A percentile compares a stretch with the other conserved stretches of the same genome.
Evolutionary conservation across 1,284 basidiomycete genomes (phyloP).

Genomic region (Cryptococcus amylolentus): DNA sequence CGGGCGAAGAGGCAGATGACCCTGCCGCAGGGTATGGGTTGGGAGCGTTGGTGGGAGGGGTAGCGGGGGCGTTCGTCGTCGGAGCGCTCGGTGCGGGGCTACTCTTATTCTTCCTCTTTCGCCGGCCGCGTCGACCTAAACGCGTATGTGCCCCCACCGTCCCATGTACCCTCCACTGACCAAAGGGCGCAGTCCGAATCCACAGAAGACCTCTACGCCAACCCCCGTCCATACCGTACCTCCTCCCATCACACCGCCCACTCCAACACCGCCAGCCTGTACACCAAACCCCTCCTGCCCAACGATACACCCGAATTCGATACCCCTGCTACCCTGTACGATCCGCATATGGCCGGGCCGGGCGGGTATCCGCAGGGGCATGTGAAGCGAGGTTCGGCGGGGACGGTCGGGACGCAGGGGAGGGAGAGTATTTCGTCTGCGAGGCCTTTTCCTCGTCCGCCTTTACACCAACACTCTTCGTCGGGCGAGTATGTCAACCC

Average conservation of each 20-base stretch:
- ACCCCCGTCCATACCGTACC: slow-evolving; percentile 12
- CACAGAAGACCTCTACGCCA: slow-evolving; percentile 11
- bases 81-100: slow-evolving; percentile 20
- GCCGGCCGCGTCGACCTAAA: not conserved
- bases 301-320: slow-evolving; percentile 19
- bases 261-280: slow-evolving; percentile 3
- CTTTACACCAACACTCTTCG: not conserved
- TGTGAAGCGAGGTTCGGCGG: not conserved
- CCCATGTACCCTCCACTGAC: not conserved
- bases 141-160: slow-evolving; percentile 5
- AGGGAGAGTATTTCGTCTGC: not conserved
- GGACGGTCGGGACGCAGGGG: not conserved
- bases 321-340: slow-evolving; percentile 18
- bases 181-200: not conserved
- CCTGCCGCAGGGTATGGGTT: slow-evolving; percentile 1
- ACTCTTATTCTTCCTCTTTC: slow-evolving; percentile 9
- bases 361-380: slow-evolving; percentile 4
- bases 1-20: slow-evolving; percentile 13
- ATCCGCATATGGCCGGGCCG: slow-evolving; percentile 11
- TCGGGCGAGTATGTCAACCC: not conserved
- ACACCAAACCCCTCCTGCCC: slow-evolving; percentile 5
- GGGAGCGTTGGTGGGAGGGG: slow-evolving; percentile 19
- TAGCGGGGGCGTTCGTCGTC: slow-evolving; percentile 20
- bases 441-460: not conserved
- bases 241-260: not conserved